phyloP scores from a whole-genome alignment of 2,329 filamentous ascomycete species.

The Stagonosporopsis rhizophila region DNA sequence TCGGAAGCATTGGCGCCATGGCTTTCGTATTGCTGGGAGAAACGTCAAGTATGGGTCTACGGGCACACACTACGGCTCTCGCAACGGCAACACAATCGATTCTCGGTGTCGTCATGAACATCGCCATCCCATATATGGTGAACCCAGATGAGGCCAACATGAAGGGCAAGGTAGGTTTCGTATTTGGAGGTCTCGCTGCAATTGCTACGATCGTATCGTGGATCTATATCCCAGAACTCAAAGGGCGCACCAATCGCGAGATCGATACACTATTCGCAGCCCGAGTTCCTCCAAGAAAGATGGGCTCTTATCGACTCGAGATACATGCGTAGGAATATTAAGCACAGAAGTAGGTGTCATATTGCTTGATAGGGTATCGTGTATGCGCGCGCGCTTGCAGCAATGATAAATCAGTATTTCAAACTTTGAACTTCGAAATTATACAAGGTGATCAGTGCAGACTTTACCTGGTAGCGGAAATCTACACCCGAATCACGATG shows the following conservation, averaged over 20 bases:
- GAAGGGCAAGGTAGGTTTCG: conserved; percentile 50
- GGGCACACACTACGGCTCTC: conserved; percentile 86
- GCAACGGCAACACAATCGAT: conserved; percentile 57
- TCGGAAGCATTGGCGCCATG: conserved; percentile 82
- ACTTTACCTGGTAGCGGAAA: background rate
- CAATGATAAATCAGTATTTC: background rate
- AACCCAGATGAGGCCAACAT: conserved; percentile 49
- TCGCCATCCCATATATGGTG: conserved; percentile 49
- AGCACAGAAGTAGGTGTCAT: background rate
- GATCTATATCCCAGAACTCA: conserved; percentile 49
- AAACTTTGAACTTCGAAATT: background rate
- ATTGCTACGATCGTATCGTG: conserved; percentile 42
- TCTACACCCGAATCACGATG: conserved; percentile 62
- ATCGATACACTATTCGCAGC: conserved; percentile 47
- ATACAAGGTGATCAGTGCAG: background rate
- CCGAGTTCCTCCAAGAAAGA: conserved; percentile 31
- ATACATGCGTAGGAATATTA: background rate
- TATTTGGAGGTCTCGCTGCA: conserved; percentile 44
- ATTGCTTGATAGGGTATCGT: conserved; percentile 10
- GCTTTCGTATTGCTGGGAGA: conserved; percentile 86
- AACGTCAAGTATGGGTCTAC: conserved; percentile 76
- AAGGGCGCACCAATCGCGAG: conserved; percentile 47
- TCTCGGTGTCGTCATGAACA: conserved; percentile 38
- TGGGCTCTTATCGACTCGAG: conserved; percentile 9
- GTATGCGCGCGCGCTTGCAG: background rate